Conservation (phyloP, 345 rosid species). For the Arabis hirsuta region DNA sequence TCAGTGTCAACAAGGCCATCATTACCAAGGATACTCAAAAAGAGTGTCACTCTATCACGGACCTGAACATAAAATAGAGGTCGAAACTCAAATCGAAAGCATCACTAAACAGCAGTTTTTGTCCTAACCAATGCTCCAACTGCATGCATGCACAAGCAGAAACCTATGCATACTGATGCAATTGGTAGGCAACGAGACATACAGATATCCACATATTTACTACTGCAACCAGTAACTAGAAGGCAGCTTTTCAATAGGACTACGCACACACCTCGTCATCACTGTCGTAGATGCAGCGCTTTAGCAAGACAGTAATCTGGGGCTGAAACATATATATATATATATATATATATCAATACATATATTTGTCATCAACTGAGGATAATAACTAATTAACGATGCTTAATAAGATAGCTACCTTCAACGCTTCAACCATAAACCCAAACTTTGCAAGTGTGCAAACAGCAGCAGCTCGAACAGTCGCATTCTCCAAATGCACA, state of each 20-base stretch:
- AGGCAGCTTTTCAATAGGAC: conserved; percentile 6
- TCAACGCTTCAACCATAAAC: conserved; percentile 85
- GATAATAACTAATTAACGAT: background rate
- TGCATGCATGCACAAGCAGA: conserved; percentile 23
- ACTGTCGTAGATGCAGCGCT: conserved; percentile 88
- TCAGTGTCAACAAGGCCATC: conserved; percentile 69
- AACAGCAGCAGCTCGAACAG: conserved; percentile 97
- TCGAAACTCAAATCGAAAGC: background rate
- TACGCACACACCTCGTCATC: conserved; percentile 87
- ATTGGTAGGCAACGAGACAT: background rate
- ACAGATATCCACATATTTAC: conserved; percentile 2
- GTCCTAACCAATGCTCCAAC: background rate
- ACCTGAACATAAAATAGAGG: conserved; percentile 55
- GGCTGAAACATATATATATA: no score
- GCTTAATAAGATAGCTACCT: conserved; percentile 52
- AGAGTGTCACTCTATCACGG: conserved; percentile 96
- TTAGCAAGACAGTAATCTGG: conserved; percentile 77
- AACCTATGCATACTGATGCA: conserved; percentile 3
- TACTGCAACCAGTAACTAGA: conserved; percentile 19
- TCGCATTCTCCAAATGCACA: conserved; percentile 97
- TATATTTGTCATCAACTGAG: conserved; percentile 1
- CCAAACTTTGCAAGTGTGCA: conserved; percentile 97
- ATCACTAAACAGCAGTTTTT: conserved; percentile 1
- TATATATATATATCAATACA: conserved; percentile 17
- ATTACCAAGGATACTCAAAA: conserved; percentile 72